These are phyloP conservation scores for Geranomyces variabilis DNA, from an alignment of 192 early-diverging fungal species.

Conservation along the genomic window DNA sequence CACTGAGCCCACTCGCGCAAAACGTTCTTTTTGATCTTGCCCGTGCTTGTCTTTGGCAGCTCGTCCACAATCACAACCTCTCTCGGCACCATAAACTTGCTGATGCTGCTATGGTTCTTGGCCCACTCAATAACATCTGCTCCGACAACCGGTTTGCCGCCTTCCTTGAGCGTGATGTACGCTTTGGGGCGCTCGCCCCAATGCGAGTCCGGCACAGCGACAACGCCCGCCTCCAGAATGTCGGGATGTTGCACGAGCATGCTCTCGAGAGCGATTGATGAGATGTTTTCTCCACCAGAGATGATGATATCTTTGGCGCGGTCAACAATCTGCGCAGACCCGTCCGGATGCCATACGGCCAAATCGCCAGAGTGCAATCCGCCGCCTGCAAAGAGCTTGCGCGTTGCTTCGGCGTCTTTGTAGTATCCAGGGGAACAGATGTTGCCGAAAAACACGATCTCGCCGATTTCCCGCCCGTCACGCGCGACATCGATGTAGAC, in stretches of 20 bases:
- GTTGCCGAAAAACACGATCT: no score
- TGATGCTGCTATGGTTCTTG: no score
- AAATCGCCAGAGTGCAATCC: conserved; percentile 66
- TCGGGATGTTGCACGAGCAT: conserved; percentile 49
- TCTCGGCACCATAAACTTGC: no score
- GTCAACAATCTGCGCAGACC: conserved; percentile 62
- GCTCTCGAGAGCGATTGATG: conserved; percentile 60
- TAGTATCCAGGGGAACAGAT: conserved; percentile 32
- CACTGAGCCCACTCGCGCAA: no score
- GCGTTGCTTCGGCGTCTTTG: conserved; percentile 60
- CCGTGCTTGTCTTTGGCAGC: no score
- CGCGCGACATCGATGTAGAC: no score
- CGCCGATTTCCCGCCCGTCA: no score
- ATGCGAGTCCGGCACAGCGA: conserved; percentile 54
- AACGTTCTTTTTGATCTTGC: no score
- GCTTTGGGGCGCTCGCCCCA: conserved; percentile 68
- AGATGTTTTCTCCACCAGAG: conserved; percentile 65
- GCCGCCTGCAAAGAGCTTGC: conserved; percentile 53
- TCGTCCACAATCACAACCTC: no score
- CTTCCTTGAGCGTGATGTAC: conserved; percentile 53
- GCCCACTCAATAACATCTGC: no score
- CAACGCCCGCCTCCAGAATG: conserved; percentile 61
- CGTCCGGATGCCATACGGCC: conserved; percentile 62
- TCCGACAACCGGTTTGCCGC: no score
- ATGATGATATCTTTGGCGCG: conserved; percentile 68